Conservation (phyloP, 176 grass and related monocot genomes). For the Phoenix dactylifera region DNA sequence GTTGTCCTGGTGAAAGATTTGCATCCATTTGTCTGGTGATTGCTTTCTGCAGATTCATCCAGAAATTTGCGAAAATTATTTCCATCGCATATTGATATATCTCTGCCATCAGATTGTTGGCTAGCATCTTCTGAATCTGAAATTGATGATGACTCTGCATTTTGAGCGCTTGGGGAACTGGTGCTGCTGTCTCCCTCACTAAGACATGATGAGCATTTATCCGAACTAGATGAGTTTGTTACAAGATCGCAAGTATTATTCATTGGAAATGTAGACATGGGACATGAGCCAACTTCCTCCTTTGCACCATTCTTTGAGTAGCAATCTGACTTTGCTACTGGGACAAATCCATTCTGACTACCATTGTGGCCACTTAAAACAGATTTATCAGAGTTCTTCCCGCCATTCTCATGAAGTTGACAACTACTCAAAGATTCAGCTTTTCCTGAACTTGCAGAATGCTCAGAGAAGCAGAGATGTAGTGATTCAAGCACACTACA, state of each 20-base stretch:
- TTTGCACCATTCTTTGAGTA: conserved; percentile 22
- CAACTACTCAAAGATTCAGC: conserved; percentile 22
- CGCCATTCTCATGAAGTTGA: conserved; percentile 7
- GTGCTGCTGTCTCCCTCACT: conserved; percentile 76
- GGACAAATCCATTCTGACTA: conserved; percentile 22
- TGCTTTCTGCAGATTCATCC: conserved; percentile 23
- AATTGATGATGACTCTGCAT: conserved; percentile 61
- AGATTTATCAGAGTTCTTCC: conserved; percentile 6
- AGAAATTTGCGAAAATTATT: conserved; percentile 3
- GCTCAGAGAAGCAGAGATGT: not conserved
- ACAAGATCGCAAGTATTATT: conserved; percentile 3
- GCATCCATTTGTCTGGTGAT: conserved; percentile 6
- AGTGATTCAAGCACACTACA: conserved; percentile 15
- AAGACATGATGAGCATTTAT: conserved; percentile 62
- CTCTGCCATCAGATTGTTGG: conserved; percentile 29
- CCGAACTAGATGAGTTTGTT: conserved; percentile 39
- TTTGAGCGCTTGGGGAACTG: conserved; percentile 51
- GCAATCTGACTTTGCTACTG: conserved; percentile 21
- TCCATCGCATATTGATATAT: conserved; percentile 8
- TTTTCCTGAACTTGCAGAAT: conserved; percentile 26
- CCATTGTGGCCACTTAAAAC: conserved; percentile 4
- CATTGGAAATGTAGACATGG: not conserved
- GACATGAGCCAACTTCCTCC: conserved; percentile 21
- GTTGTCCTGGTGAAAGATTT: conserved; percentile 23
- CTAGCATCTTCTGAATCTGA: conserved; percentile 72